Evolutionary conservation across 2,329 filamentous ascomycete genomes (phyloP), one percentile per base, ranked within the genome.

Genomic region (Leptographium procerum): DNA sequence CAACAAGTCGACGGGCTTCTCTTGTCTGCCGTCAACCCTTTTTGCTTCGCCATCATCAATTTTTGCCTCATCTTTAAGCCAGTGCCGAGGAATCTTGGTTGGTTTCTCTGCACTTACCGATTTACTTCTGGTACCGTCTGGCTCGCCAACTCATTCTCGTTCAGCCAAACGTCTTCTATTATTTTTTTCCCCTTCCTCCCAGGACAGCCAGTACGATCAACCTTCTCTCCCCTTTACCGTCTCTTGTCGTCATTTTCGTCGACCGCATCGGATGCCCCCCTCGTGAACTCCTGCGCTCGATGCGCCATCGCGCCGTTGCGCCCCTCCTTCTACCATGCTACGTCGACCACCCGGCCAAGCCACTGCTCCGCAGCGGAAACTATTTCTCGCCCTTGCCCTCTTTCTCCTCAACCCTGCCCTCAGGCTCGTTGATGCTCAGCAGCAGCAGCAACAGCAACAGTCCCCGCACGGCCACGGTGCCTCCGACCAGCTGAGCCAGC

Each of bases 341-440:
- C 83, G 80, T 80, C 81, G 82, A 76, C 82, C 82, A 70, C 77
- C 78, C 67, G 80, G 79, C 74, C 78, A 80, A 72, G 77, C 40
- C 19, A 19, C 71, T 69, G 71, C 70, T 63, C 70, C 71, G 61
- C 73, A 77, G 70, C 71, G 74, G 66, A 74, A 72, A 68, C 69
- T 74, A 66, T 66, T 79, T 69, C 68, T 83, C 69, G 79, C 81
- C 70, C 75, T 84, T 69, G 79, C 78, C 65, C 70, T 84, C 63
- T 72, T 85, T 62, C 72, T 86, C 59, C 70, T 85, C 58, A 69
- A 86, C 60, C 80, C 82, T 57, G 80, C 76, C 72, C 66, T 76
- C 52, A 71, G 72, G 57, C 72, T 83, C 64, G 79, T 80, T 73
- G 78, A 83, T 66, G 81, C 81, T 79, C 82, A 82, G 78, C 82